Conservation (phyloP, 768 basidiomycete genomes). For the Tulasnella sp. region DNA sequence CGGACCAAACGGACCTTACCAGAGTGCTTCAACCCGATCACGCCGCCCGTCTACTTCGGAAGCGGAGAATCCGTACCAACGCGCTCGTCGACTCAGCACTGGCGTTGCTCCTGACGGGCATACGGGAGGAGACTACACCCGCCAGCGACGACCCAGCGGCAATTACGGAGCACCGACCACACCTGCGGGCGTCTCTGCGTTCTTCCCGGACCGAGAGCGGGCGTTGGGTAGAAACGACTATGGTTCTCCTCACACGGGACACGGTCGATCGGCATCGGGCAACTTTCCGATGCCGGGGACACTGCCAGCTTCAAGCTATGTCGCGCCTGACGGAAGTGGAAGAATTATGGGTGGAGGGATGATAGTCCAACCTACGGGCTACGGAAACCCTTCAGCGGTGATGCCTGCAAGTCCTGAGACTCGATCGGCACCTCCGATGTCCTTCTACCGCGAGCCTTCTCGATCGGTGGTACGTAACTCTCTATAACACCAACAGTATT, state of each 20-base stretch:
- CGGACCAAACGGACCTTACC: neutral
- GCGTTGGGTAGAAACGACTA: neutral
- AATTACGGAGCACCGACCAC: neutral
- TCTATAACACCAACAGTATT: neutral
- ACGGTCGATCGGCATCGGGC: neutral
- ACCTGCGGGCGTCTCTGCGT: neutral
- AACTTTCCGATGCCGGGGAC: neutral
- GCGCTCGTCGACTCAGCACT: neutral
- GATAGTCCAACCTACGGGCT: neutral
- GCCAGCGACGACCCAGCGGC: neutral
- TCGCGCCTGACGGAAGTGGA: neutral
- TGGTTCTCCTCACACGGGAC: neutral
- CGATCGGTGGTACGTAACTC: neutral
- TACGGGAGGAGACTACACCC: neutral
- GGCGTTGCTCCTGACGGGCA: neutral
- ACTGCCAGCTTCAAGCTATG: neutral
- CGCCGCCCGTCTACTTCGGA: neutral
- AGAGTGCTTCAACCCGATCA: neutral
- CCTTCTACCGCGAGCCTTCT: conserved; percentile 11
- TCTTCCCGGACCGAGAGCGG: neutral
- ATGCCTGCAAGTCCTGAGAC: neutral
- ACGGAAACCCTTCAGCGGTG: neutral
- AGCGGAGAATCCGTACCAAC: neutral
- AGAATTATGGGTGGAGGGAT: neutral
- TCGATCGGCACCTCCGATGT: neutral